Evolutionary conservation across 768 basidiomycete species (phyloP).

Genomic region (Kwoniella sp.): DNA sequence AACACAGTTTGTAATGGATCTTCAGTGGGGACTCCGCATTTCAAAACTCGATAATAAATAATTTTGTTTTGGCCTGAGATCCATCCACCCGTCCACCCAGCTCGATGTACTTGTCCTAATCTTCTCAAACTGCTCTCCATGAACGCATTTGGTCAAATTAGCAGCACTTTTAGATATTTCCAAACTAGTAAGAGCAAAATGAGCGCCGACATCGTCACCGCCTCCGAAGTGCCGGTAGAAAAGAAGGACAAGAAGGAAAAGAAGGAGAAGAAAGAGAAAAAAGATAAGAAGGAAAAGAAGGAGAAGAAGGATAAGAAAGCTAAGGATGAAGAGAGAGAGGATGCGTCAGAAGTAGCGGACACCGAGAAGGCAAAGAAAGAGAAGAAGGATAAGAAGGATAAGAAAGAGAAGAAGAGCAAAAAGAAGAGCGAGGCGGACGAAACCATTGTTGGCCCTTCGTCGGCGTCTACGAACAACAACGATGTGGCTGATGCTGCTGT

Average conservation of each 20-base stretch:
- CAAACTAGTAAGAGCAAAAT: neutral
- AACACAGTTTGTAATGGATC: neutral
- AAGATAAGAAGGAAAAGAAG: constrained; percentile 30
- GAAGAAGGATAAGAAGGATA: constrained; percentile 16
- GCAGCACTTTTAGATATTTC: no score
- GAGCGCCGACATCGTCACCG: neutral
- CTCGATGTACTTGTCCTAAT: no score
- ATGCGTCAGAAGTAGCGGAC: constrained; percentile 4
- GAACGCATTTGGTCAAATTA: neutral
- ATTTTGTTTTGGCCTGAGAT: constrained; percentile 8
- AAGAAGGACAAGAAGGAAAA: constrained; percentile 22
- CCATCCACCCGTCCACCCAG: no score
- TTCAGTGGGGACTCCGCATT: constrained; percentile 4
- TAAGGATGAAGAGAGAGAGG: constrained; percentile 8
- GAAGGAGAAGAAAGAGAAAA: constrained; percentile 28
- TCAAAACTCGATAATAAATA: neutral
- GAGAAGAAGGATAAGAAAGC: constrained; percentile 8
- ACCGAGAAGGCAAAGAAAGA: constrained; percentile 6
- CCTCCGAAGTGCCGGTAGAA: constrained; percentile 13
- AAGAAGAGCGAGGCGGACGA: constrained; percentile 13
- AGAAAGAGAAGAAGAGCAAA: constrained; percentile 21
- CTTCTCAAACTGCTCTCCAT: no score
- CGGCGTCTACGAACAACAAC: no score
- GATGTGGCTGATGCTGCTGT: neutral
- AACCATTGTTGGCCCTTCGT: no score